Base-by-base conservation (phyloP, 1,284 basidiomycete genomes). In the Tilletia walkeri region DNA sequence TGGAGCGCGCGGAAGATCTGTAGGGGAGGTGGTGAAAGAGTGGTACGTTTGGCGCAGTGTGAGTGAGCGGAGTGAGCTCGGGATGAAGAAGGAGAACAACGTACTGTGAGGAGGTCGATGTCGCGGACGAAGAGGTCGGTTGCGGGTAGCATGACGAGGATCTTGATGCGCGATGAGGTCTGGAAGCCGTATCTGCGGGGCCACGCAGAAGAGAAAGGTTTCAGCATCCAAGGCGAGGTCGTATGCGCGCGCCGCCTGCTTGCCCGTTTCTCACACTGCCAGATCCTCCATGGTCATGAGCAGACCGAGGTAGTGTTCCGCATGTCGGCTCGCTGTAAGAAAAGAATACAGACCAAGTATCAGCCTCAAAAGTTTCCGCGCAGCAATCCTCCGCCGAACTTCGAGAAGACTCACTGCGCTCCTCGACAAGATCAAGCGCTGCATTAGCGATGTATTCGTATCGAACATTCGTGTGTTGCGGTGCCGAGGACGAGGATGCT, bases 251-350 rank as follows among this genome's bases (percentile, higher is more conserved):
- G 24, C 24, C 24, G 24, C 24, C 24, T 30, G 2, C 41, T 6
- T 34, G 53, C 4, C n/a, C 12, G 0, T n/a, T 16, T 71, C 78
- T 65, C 49, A 79, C 80, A 84, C 74, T 0, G 84, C 84, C 50
- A 84, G 76, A 68, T 84, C 84, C 54, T 84, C 84, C 73, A 84
- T 79, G 0, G 81, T 81, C 67, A 81, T 81, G 3, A 84, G 76
- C 47, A 84, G 68, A 2, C 84, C 84, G 10, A 83, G 74, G 70
- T 84, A 84, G 48, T 79, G 78, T 38, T 84, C 84, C 1, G 75
- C 73, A 39, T 73, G 78, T 69, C 75, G 73, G 38, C 76, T 74
- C 10, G 70, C 69, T 0, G 76, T 72, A 18, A 67, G 53, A n/a
- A 9, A 48, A 7, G 12, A 30, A 30, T 30, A 38, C 10, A 24